phyloP scores from a whole-genome alignment of 129 eudicot genomes.

The Oenanthe sinensis region DNA sequence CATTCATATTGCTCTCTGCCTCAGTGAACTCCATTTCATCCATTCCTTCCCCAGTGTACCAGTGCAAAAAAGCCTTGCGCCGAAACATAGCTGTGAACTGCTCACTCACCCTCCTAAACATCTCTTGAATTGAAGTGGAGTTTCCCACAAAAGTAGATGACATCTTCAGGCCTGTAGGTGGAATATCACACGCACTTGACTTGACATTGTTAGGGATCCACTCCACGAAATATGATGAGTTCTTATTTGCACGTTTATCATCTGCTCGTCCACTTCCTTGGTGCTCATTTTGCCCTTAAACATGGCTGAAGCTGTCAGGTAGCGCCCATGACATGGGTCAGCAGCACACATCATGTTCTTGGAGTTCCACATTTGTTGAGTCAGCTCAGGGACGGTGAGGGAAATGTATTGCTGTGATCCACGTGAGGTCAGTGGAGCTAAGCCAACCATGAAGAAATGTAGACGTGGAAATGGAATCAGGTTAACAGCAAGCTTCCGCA shows the following conservation, averaged over 20 bases:
- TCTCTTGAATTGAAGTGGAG: conserved; percentile 83
- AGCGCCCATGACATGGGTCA: conserved; percentile 90
- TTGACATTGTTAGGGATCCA: conserved; percentile 95
- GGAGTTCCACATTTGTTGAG: conserved; percentile 94
- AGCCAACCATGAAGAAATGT: conserved; percentile 96
- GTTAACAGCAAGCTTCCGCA: conserved; percentile 81
- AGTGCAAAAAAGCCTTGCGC: conserved; percentile 95
- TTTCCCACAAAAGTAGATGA: conserved; percentile 77
- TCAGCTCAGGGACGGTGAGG: conserved; percentile 85
- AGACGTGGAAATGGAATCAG: conserved; percentile 88
- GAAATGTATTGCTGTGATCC: conserved; percentile 88
- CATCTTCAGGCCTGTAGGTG: conserved; percentile 86
- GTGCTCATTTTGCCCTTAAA: conserved; percentile 93
- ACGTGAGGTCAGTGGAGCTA: conserved; percentile 90
- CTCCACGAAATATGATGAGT: conserved; percentile 87
- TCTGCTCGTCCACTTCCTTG: conserved; percentile 88
- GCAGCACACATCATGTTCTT: conserved; percentile 99
- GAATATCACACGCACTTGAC: conserved; percentile 86
- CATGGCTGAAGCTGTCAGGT: conserved; percentile 89
- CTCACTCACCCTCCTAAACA: conserved; percentile 90
- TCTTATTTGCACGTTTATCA: conserved; percentile 92
- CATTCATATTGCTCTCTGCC: conserved; percentile 94
- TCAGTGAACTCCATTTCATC: conserved; percentile 96
- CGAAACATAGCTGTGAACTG: conserved; percentile 95
- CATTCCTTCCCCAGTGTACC: conserved; percentile 99